Conservation (phyloP, 495 filamentous ascomycete species). For the Neurospora hispaniola region DNA sequence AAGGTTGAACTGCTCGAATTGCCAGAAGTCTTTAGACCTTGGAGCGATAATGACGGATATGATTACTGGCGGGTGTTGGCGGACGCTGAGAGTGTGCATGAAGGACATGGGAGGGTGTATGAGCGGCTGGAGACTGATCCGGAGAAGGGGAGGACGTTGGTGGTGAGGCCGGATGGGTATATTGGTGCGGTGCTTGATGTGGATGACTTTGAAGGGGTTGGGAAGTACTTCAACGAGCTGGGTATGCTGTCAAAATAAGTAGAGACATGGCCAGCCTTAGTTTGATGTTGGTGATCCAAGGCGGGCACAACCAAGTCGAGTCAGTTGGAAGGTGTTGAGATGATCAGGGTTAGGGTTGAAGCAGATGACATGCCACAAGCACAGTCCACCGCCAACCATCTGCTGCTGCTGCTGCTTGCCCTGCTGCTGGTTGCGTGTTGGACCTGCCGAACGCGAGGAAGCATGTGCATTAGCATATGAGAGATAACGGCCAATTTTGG, state of each 20-base stretch:
- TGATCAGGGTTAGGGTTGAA: background rate
- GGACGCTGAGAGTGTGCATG: slow-evolving; percentile 47
- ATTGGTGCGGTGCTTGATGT: slow-evolving; percentile 44
- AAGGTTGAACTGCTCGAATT: slow-evolving; percentile 44
- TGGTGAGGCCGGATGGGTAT: slow-evolving; percentile 50
- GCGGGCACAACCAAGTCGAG: background rate
- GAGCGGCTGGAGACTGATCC: slow-evolving; percentile 47
- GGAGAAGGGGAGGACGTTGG: slow-evolving; percentile 46
- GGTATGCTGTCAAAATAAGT: background rate
- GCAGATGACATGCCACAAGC: background rate
- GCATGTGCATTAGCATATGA: background rate
- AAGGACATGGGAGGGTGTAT: slow-evolving; percentile 52
- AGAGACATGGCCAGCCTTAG: too few species aligned
- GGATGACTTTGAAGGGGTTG: slow-evolving; percentile 16
- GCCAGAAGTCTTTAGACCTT: slow-evolving; percentile 43
- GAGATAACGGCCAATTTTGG: background rate
- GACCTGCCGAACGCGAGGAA: background rate
- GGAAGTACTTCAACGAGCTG: slow-evolving; percentile 11
- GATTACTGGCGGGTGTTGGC: slow-evolving; percentile 55
- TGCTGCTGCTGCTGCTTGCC: background rate
- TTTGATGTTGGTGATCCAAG: background rate
- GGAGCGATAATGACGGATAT: slow-evolving; percentile 45
- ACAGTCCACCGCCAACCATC: background rate
- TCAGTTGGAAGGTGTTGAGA: background rate
- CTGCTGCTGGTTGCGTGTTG: background rate